Base-by-base conservation (phyloP, 441 rosid genomes). In the Omphalea diandra region DNA sequence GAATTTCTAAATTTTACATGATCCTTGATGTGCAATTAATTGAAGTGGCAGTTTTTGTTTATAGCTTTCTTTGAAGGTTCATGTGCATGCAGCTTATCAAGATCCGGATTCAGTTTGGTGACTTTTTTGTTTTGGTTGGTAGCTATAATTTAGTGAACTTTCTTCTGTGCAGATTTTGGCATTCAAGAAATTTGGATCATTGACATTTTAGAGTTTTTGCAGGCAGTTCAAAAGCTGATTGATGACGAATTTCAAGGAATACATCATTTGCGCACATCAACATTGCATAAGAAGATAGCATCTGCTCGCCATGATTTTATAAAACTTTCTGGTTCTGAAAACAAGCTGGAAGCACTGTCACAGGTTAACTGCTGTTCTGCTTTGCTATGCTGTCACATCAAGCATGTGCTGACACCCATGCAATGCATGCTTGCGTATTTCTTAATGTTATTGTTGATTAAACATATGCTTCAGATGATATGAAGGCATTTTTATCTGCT, bases 171-270 rank as follows among this genome's bases (percentile, higher is more conserved):
- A 41, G 44, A 18, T 62, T 43, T 72, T 66, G 57, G 31, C 46
- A 40, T 50, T 53, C 47, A 63, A 27, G 46, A 24, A 18, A 72
- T 54, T 66, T 64, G 55, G 57, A 41, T 29, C 38, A 44, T 54
- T 67, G 50, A 65, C 38, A 8, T 59, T 64, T 67, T 27, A 60
- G 73, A 70, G 59, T 38, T 63, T 63, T 70, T 78, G 67, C 91
- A 91, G 97, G 98, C 97, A 46, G 98, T 94, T 76, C 97, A 94
- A 77, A 88, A 79, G 71, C 80, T 91, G 79, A 73, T 91, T 65
- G 97, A 90, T 65, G 97, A 94, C 72, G 98, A 94, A 80, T 94
- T 91, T 85, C 79, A 85, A 83, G 98, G 98, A 73, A 86, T 94
- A 77, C 79, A 65, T 63, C 98, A 94, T 85, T 79, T 94, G 67